phyloP scores from a whole-genome alignment of 305 asterid genomes.

The Solanum chacoense region DNA sequence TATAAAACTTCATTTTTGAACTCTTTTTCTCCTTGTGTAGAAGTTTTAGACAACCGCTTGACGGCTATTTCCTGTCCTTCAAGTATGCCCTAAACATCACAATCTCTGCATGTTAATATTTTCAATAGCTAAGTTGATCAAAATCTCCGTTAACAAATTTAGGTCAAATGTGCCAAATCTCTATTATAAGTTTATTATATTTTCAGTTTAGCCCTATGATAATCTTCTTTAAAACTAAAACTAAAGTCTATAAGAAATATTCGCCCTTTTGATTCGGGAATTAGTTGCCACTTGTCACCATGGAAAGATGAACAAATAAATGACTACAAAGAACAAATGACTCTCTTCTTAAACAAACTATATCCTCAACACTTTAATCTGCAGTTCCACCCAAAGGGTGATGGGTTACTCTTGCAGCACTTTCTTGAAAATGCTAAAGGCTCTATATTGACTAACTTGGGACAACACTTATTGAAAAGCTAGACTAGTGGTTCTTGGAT shows the following conservation, averaged over 20 bases:
- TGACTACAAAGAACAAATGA: background rate
- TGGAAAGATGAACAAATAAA: background rate
- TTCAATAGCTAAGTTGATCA: background rate
- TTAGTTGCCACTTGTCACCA: background rate
- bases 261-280: background rate
- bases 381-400: background rate
- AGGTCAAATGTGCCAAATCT: background rate
- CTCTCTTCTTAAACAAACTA: background rate
- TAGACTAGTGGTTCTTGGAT: background rate
- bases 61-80: slow-evolving; percentile 27
- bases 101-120: background rate
- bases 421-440: background rate
- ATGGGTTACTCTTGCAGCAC: background rate
- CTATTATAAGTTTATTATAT: background rate
- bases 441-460: background rate
- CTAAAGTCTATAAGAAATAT: background rate
- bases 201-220: background rate
- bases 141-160: background rate
- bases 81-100: slow-evolving; percentile 4
- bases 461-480: background rate
- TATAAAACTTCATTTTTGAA: slow-evolving; percentile 26
- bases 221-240: background rate
- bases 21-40: slow-evolving; percentile 26
- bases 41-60: slow-evolving; percentile 19
- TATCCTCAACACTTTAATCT: background rate